Evolutionary conservation across 306 rosid genomes (phyloP).

Genomic region (Benincasa hispida): DNA sequence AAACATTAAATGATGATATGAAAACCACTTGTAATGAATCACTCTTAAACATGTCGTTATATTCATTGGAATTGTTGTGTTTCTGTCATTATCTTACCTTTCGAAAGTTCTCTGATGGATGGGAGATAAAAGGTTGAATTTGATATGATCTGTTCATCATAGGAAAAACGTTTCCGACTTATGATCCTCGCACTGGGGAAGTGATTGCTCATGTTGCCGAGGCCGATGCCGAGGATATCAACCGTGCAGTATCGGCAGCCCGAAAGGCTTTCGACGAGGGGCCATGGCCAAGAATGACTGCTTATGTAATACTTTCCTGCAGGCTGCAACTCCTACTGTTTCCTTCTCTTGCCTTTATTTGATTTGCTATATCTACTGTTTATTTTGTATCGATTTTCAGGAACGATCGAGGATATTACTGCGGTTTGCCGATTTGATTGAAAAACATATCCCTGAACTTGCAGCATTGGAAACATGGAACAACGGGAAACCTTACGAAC

Average conservation of each 20-base stretch:
- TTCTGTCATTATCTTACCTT: neutral
- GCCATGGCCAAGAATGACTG: slow-evolving; percentile 88
- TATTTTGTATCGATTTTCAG: slow-evolving; percentile 19
- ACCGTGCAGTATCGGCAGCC: slow-evolving; percentile 85
- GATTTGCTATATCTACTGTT: neutral
- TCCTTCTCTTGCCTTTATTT: neutral
- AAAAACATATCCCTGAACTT: slow-evolving; percentile 59
- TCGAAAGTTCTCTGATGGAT: neutral
- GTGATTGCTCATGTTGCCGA: slow-evolving; percentile 81
- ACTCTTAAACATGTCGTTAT: too few species aligned
- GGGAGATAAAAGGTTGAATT: slow-evolving; percentile 7
- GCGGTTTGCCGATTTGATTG: slow-evolving; percentile 80
- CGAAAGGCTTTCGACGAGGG: slow-evolving; percentile 95
- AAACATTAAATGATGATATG: too few species aligned
- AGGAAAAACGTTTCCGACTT: slow-evolving; percentile 89
- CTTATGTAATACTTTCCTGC: slow-evolving; percentile 41
- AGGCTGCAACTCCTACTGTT: neutral
- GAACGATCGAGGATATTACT: slow-evolving; percentile 68
- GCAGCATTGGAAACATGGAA: slow-evolving; percentile 89
- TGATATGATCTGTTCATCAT: slow-evolving; percentile 4
- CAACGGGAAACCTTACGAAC: slow-evolving; percentile 68
- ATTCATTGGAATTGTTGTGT: neutral
- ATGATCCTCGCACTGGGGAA: slow-evolving; percentile 80
- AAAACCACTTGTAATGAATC: too few species aligned
- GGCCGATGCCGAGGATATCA: slow-evolving; percentile 64